These are phyloP conservation scores for Tolypocladium nubicola DNA, from an alignment of 2,329 filamentous ascomycete genomes.

Conservation along the genomic window DNA sequence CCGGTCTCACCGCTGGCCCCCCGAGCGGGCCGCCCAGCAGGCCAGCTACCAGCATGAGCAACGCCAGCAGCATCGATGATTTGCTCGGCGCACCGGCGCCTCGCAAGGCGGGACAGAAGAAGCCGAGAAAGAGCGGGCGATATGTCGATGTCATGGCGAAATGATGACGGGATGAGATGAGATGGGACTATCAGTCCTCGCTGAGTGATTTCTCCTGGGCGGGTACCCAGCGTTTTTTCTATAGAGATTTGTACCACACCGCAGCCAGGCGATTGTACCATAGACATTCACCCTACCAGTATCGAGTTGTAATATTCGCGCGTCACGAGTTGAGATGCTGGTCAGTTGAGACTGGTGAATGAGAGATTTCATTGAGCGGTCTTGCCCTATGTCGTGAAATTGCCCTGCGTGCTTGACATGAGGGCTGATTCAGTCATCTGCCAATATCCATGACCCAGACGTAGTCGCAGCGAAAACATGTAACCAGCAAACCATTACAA, in stretches of 20 bases:
- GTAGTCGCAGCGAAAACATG: background rate
- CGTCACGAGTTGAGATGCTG: background rate
- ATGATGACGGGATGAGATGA: conserved; percentile 15
- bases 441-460: background rate
- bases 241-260: background rate
- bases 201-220: background rate
- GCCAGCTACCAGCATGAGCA: conserved; percentile 74
- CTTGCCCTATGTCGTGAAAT: background rate
- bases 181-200: background rate
- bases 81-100: conserved; percentile 65
- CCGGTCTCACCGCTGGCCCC: conserved; percentile 28
- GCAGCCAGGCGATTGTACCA: conserved; percentile 1
- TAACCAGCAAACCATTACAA: background rate
- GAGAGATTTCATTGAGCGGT: background rate
- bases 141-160: conserved; percentile 97
- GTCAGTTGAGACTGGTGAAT: background rate
- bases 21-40: conserved; percentile 50
- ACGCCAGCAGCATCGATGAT: conserved; percentile 92
- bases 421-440: background rate
- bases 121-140: conserved; percentile 69
- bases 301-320: background rate
- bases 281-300: background rate
- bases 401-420: background rate
- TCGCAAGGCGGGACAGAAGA: conserved; percentile 55
- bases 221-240: background rate